Evolutionary conservation across 345 rosid species (phyloP), one percentile per base, ranked within the genome.

Genomic region (Schrenkiella parvula): DNA sequence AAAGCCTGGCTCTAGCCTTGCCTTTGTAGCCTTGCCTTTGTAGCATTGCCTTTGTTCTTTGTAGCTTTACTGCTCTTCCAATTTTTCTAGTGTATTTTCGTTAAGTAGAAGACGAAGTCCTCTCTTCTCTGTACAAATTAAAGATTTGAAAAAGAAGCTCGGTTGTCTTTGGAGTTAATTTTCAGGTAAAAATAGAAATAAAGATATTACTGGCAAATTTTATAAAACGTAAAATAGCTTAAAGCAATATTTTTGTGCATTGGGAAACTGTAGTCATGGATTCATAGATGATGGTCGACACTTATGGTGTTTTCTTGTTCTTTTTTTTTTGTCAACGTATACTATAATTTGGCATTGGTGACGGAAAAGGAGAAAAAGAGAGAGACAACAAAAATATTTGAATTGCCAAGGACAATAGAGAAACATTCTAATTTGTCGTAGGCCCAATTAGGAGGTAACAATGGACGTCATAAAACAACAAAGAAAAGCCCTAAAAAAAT

Each of bases 1-100:
- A 53, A 32, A 55, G 18, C 18, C 42, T 26, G 57, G 72, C 70
- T 57, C 44, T 66, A 64, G 57, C 18, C 28, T 52, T 62, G 47
- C 32, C 46, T 62, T 72, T 52, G 19, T 42, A n/a, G n/a, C n/a
- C n/a, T n/a, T n/a, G n/a, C 48, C 61, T 3, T 43, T 32, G 18
- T 72, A 42, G 63, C 64, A n/a, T 52, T 62, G 47, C 32, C 46
- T 62, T 72, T 52, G 19, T 42, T 59, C 61, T 3, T 43, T 32
- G 18, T 72, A 42, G 63, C 64, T 32, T 13, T 17, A 64, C 19
- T 19, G 4, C 29, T 4, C 31, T 64, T 74, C 44, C 66, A 19
- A 13, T 73, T 65, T 44, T 72, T 44, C 22, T 68, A 43, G 31
- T 47, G 7, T 41, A 5, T 7, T 35, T 46, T 23, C 25, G 13